Percentiles rank a stretch among this genome's conserved stretches.
Evolutionary conservation across 164 flowering plant genomes (phyloP).

Genomic region (Stephania cephalantha): DNA sequence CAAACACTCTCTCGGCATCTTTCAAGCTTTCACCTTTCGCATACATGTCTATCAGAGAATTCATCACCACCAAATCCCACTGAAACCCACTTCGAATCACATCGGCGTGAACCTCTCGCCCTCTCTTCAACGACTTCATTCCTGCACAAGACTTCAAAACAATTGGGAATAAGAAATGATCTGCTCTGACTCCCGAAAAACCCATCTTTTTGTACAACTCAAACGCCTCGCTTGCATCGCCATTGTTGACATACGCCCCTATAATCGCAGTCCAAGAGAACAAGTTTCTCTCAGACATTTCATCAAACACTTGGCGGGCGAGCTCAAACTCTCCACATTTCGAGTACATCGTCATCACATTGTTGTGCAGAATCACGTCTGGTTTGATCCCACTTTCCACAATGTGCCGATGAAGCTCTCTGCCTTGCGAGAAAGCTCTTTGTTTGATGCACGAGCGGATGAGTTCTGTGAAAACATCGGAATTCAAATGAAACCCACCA

Average conservation of each 20-base stretch:
- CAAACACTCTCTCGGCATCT: conserved; percentile 21
- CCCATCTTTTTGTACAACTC: conserved; percentile 16
- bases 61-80: conserved; percentile 26
- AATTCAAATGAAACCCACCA: neutral
- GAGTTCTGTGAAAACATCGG: conserved; percentile 18
- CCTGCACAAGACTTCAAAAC: conserved; percentile 28
- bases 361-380: conserved; percentile 17
- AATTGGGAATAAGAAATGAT: conserved; percentile 26
- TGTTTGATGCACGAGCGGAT: conserved; percentile 24
- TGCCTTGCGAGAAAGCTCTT: conserved; percentile 22
- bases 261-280: conserved; percentile 27
- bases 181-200: conserved; percentile 17
- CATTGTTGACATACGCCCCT: conserved; percentile 19
- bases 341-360: conserved; percentile 22
- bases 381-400: conserved; percentile 10
- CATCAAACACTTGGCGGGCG: conserved; percentile 19
- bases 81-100: conserved; percentile 18
- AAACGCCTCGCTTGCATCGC: conserved; percentile 11
- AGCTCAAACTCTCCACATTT: conserved; percentile 13
- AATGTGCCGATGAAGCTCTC: conserved; percentile 21
- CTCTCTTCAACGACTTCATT: conserved; percentile 15
- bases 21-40: conserved; percentile 21
- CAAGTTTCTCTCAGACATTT: conserved; percentile 22
- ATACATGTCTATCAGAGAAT: conserved; percentile 32
- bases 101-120: conserved; percentile 20